These are phyloP conservation scores for Carex myosuroides DNA, from an alignment of 176 grass and related monocot species.

Conservation along the genomic window DNA sequence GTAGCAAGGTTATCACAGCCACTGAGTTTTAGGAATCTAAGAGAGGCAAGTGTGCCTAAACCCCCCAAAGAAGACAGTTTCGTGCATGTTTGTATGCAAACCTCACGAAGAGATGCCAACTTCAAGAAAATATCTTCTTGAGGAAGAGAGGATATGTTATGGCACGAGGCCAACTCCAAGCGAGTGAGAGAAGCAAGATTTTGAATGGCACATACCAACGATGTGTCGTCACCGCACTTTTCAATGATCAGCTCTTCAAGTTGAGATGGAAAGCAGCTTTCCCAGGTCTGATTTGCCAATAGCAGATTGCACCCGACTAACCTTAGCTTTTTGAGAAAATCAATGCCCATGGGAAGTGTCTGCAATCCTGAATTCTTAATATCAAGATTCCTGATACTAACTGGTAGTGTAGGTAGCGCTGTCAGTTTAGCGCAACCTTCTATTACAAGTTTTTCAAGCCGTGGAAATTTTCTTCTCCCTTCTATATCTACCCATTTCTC, in stretches of 20 bases:
- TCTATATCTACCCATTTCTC: slow-evolving; percentile 11
- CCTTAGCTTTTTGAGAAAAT: slow-evolving; percentile 1
- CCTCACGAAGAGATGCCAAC: neutral
- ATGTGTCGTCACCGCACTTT: neutral
- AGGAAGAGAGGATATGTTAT: neutral
- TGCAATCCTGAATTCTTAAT: slow-evolving; percentile 1
- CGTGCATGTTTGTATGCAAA: neutral
- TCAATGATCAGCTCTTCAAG: slow-evolving; percentile 8
- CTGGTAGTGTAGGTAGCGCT: slow-evolving; percentile 6
- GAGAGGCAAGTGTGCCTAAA: neutral
- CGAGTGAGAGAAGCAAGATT: slow-evolving; percentile 7
- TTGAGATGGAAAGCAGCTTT: neutral
- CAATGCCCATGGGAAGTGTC: slow-evolving; percentile 9
- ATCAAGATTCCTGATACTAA: slow-evolving; percentile 8
- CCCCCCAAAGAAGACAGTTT: neutral
- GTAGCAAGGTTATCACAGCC: neutral
- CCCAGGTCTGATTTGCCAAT: neutral
- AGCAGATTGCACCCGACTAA: neutral
- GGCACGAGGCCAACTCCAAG: neutral
- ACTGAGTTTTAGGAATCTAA: neutral
- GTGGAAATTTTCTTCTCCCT: slow-evolving; percentile 9
- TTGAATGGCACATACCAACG: neutral
- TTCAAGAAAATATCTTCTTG: slow-evolving; percentile 10
- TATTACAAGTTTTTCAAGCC: slow-evolving; percentile 10
- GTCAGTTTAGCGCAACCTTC: slow-evolving; percentile 10